A percentile compares a stretch with the other conserved stretches of the same genome.
Conservation (phyloP, 2,329 filamentous ascomycete species). For the Aspergillus spinulosporus region DNA sequence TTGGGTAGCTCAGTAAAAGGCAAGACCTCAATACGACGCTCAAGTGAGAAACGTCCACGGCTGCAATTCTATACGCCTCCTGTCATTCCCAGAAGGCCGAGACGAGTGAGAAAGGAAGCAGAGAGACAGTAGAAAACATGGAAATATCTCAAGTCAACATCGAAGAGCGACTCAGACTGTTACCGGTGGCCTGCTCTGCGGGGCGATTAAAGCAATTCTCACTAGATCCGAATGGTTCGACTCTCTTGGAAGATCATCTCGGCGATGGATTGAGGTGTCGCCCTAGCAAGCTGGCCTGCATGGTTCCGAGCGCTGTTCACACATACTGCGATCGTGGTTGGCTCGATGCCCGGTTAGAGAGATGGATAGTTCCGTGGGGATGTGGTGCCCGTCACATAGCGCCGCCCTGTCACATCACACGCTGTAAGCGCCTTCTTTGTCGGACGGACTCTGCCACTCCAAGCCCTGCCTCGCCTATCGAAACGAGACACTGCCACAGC, state of each 20-base stretch:
- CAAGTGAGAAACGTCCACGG: background rate
- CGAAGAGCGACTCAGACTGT: background rate
- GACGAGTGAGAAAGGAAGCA: background rate
- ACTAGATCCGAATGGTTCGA: constrained; percentile 9
- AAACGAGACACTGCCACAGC: constrained; percentile 10
- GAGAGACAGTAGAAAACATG: background rate
- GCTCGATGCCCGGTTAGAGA: constrained; percentile 19
- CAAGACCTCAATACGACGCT: background rate
- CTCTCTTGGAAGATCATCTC: constrained; percentile 6
- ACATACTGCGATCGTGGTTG: constrained; percentile 18
- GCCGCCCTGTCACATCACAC: constrained; percentile 21
- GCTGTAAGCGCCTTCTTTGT: constrained; percentile 11
- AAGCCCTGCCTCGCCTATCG: background rate
- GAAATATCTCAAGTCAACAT: background rate
- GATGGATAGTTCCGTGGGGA: constrained; percentile 22
- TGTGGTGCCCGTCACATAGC: constrained; percentile 25
- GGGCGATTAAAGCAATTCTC: constrained; percentile 3
- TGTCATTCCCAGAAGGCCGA: background rate
- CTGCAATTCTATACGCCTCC: no score
- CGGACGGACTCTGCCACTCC: background rate
- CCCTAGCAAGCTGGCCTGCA: constrained; percentile 18
- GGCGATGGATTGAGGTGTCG: constrained; percentile 3
- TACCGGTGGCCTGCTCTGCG: background rate
- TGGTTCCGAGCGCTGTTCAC: constrained; percentile 17
- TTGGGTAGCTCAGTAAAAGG: background rate